Percentiles rank a stretch among this genome's conserved stretches.
Evolutionary conservation across 2,329 filamentous ascomycete species (phyloP).

Genomic region (Aspergillus clavatus): DNA sequence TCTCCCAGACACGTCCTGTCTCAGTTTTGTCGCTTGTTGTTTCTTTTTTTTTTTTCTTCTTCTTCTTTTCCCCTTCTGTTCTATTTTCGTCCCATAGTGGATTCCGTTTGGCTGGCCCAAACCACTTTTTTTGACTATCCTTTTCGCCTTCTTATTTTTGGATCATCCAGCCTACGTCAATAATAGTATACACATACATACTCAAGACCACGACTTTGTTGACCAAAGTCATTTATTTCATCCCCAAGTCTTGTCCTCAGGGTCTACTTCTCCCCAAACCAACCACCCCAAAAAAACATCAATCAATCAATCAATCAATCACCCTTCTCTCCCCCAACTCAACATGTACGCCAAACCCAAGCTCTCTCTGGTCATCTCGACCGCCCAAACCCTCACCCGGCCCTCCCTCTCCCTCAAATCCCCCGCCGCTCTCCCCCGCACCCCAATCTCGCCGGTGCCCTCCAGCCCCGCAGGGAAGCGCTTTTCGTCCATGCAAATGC

Average conservation of each 20-base stretch:
- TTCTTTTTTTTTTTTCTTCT: too few relatives aligned
- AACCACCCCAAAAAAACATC: slow-evolving; percentile 7
- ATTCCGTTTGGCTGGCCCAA: slow-evolving; percentile 44
- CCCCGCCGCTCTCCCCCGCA: slow-evolving; percentile 37
- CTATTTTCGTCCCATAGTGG: slow-evolving; percentile 30
- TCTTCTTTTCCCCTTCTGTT: slow-evolving; percentile 24
- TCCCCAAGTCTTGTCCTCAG: slow-evolving; percentile 4
- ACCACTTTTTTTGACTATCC: slow-evolving; percentile 26
- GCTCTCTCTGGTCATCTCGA: slow-evolving; percentile 44
- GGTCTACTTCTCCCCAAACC: slow-evolving; percentile 11
- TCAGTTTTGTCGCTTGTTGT: too few relatives aligned
- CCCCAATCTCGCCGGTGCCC: slow-evolving; percentile 41
- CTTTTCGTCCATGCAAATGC: slow-evolving; percentile 39
- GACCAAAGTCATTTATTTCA: slow-evolving; percentile 32
- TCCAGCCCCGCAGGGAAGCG: slow-evolving; percentile 40
- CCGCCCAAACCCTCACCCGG: slow-evolving; percentile 30
- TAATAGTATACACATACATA: slow-evolving; percentile 22
- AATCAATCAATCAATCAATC: slow-evolving; percentile 3
- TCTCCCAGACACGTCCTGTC: slow-evolving; percentile 30
- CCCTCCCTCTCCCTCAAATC: slow-evolving; percentile 42
- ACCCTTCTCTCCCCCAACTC: slow-evolving; percentile 39
- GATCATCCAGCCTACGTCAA: slow-evolving; percentile 18
- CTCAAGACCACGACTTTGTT: slow-evolving; percentile 32
- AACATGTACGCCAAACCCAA: slow-evolving; percentile 42
- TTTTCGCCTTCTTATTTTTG: slow-evolving; percentile 17